phyloP scores from a whole-genome alignment of 306 rosid species.

The Prinsepia uniflora region DNA sequence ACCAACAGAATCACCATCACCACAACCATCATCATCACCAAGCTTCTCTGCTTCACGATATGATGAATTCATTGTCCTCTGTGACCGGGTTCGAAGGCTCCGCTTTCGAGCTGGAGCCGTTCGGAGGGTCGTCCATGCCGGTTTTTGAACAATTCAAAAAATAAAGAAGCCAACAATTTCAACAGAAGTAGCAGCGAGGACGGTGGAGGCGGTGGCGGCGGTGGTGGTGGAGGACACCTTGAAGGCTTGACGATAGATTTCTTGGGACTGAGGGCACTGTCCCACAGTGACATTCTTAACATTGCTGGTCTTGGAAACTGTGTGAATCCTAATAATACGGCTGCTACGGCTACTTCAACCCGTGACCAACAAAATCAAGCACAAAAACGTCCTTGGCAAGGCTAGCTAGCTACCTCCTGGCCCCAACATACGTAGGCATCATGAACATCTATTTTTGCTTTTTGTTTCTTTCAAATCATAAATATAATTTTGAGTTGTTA shows the following conservation, averaged over 20 bases:
- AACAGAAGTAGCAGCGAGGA: neutral
- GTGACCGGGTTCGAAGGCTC: constrained; percentile 40
- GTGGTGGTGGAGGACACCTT: neutral
- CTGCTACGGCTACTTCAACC: constrained; percentile 14
- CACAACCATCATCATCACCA: constrained; percentile 8
- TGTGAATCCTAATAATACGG: constrained; percentile 23
- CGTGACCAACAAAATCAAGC: constrained; percentile 47
- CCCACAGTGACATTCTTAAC: constrained; percentile 66
- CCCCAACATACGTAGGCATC: neutral
- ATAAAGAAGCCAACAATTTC: constrained; percentile 8
- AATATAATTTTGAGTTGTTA: constrained; percentile 20
- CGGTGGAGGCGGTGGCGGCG: neutral
- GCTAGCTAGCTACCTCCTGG: constrained; percentile 20
- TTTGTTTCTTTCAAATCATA: neutral
- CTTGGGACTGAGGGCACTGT: constrained; percentile 72
- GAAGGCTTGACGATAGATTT: constrained; percentile 85
- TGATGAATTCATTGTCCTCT: constrained; percentile 52
- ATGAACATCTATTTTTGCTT: neutral
- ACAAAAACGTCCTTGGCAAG: constrained; percentile 71
- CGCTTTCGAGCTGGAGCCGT: constrained; percentile 55
- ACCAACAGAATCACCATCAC: neutral
- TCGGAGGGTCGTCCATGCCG: constrained; percentile 28
- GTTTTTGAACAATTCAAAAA: constrained; percentile 20
- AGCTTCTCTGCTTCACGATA: constrained; percentile 45
- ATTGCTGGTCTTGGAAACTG: constrained; percentile 68